These are phyloP conservation scores for Fusarium dlaminii DNA, from an alignment of 2,329 filamentous ascomycete species.

Conservation along the genomic window DNA sequence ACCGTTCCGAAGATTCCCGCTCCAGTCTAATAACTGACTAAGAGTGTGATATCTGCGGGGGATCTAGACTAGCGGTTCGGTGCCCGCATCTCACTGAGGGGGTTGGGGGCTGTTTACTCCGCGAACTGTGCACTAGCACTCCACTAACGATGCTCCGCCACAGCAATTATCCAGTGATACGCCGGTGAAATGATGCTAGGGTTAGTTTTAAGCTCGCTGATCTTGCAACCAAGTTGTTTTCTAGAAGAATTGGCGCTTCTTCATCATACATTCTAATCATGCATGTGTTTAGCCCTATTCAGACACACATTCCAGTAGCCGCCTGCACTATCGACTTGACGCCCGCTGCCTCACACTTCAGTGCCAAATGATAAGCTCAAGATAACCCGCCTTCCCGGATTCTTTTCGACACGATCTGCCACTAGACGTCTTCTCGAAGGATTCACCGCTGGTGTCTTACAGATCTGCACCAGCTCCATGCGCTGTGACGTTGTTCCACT, in stretches of 20 bases:
- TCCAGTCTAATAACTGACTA: neutral
- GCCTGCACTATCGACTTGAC: neutral
- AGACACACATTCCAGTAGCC: neutral
- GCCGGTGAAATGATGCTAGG: neutral
- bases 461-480: slow-evolving; percentile 14
- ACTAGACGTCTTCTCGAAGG: neutral
- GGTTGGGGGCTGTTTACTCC: neutral
- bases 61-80: neutral
- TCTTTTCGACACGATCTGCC: neutral
- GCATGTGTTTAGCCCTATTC: neutral
- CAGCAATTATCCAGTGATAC: neutral
- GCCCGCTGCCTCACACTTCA: neutral
- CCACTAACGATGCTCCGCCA: neutral
- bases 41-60: neutral
- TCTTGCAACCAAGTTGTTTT: neutral
- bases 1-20: slow-evolving; percentile 15
- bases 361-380: neutral
- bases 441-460: slow-evolving; percentile 9
- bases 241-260: neutral
- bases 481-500: slow-evolving; percentile 19
- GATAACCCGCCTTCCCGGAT: neutral
- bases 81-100: neutral
- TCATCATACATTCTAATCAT: neutral
- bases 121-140: neutral
- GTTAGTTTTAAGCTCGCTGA: neutral